Evolutionary conservation across 495 filamentous ascomycete species (phyloP).

Genomic region (Talaromyces stipitatus): DNA sequence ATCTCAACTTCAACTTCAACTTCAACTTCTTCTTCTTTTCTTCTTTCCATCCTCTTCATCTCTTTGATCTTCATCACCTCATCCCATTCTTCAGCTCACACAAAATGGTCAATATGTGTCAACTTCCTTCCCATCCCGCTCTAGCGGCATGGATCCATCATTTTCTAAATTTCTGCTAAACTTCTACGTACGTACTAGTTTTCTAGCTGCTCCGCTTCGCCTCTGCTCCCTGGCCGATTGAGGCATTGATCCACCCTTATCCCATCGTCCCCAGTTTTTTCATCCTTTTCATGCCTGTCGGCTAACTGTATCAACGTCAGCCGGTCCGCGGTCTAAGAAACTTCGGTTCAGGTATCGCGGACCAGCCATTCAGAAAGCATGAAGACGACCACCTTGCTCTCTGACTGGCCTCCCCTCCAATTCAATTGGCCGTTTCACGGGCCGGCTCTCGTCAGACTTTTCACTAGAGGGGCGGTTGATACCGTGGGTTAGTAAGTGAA

Average conservation of each 20-base stretch:
- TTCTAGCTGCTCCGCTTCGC: neutral
- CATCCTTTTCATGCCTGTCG: neutral
- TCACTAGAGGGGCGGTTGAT: neutral
- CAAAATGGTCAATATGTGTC: neutral
- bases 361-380: neutral
- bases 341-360: neutral
- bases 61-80: neutral
- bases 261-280: constrained; percentile 1
- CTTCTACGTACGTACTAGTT: neutral
- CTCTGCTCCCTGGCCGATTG: neutral
- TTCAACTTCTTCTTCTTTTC: neutral
- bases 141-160: constrained; percentile 1
- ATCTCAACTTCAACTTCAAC: neutral
- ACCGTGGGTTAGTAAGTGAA: neutral
- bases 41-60: neutral
- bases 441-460: neutral
- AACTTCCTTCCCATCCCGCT: neutral
- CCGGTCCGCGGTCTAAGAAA: neutral
- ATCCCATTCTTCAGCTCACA: no score
- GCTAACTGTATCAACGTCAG: constrained; percentile 1
- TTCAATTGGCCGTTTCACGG: neutral
- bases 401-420: neutral
- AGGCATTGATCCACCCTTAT: neutral
- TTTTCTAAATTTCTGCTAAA: neutral
- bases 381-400: no score